Conservation (phyloP, 2,329 filamentous ascomycete genomes). For the Mycosphaerella arachidis region DNA sequence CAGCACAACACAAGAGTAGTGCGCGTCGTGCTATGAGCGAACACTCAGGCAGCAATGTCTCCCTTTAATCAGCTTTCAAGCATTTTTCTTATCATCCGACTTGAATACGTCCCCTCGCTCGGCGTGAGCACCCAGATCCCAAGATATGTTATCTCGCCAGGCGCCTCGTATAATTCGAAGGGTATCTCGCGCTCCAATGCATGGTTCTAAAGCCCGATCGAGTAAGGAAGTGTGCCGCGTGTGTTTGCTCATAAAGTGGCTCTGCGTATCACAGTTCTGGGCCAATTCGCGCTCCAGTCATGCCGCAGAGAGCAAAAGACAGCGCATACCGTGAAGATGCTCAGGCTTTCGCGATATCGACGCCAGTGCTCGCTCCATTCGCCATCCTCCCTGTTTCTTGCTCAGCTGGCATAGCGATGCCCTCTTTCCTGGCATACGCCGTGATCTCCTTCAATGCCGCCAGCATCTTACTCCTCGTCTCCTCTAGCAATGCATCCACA, state of each 20-base stretch:
- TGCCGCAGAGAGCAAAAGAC: too few species aligned
- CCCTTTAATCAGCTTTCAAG: too few species aligned
- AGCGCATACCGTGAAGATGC: too few species aligned
- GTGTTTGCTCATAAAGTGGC: not conserved
- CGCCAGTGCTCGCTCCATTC: constrained; percentile 18
- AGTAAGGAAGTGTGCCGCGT: not conserved
- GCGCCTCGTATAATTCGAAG: not conserved
- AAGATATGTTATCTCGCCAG: not conserved
- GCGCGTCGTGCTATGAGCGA: too few species aligned
- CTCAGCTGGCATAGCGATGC: constrained; percentile 16
- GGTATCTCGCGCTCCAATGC: not conserved
- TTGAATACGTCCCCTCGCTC: not conserved
- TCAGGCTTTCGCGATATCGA: constrained; percentile 12
- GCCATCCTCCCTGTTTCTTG: constrained; percentile 8
- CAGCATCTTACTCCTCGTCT: constrained; percentile 71
- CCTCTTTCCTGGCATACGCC: constrained; percentile 26
- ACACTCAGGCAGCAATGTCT: too few species aligned
- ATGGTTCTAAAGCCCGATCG: not conserved
- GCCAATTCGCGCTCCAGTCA: too few species aligned
- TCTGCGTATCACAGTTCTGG: too few species aligned
- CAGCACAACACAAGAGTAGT: too few species aligned
- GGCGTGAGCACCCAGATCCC: not conserved
- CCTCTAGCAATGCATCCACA: constrained; percentile 66
- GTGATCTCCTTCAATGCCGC: constrained; percentile 48
- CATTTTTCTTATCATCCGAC: too few species aligned